phyloP scores from a whole-genome alignment of 1,139 yeast species.

The Candida freyschussii region DNA sequence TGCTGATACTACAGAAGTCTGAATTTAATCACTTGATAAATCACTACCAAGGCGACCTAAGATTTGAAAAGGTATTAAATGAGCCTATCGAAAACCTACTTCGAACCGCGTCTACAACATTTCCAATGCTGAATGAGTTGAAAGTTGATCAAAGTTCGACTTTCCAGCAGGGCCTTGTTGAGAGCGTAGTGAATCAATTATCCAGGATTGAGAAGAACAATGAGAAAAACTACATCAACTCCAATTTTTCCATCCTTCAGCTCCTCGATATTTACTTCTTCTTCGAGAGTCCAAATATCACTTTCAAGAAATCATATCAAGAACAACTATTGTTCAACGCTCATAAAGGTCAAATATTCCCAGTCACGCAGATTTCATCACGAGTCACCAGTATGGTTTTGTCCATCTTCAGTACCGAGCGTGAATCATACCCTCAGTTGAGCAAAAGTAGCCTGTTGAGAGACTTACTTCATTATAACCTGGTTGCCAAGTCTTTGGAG shows the following conservation, averaged over 20 bases:
- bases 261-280: constrained; percentile 49
- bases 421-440: constrained; percentile 24
- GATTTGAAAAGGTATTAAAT: constrained; percentile 11
- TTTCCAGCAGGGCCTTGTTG: constrained; percentile 19
- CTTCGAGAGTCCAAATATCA: constrained; percentile 49
- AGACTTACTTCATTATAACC: constrained; percentile 50
- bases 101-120: constrained; percentile 9
- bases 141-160: constrained; percentile 17
- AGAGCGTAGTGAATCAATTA: constrained; percentile 14
- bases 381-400: constrained; percentile 18
- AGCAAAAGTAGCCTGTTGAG: constrained; percentile 47
- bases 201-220: constrained; percentile 13
- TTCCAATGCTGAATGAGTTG: constrained; percentile 12
- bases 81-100: constrained; percentile 13
- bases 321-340: constrained; percentile 47
- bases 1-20: constrained; percentile 19
- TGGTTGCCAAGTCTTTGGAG: constrained; percentile 53
- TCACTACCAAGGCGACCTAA: constrained; percentile 14
- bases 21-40: constrained; percentile 17
- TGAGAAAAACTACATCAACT: constrained; percentile 12
- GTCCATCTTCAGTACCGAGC: constrained; percentile 9
- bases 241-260: constrained; percentile 20
- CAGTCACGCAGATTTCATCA: constrained; percentile 18
- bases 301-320: constrained; percentile 53
- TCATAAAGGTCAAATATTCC: constrained; percentile 17